Conservation (phyloP, 306 rosid genomes). For the Cucurbita pepo region DNA sequence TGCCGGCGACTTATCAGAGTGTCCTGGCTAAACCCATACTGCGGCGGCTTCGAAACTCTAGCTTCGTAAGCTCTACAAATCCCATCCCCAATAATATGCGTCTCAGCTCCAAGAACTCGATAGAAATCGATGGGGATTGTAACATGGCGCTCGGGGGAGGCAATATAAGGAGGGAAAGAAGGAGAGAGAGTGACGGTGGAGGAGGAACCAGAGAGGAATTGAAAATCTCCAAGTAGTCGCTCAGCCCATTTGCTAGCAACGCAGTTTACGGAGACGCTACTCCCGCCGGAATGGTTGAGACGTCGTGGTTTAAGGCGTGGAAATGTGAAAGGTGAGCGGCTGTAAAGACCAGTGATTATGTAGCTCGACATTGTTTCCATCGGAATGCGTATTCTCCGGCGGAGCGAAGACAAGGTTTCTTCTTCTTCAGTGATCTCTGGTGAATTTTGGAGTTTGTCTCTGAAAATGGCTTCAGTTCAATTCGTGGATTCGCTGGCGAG, state of each 20-base stretch:
- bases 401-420: background rate
- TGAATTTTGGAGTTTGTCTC: background rate
- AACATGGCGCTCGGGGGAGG: slow-evolving; percentile 48
- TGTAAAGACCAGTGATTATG: slow-evolving; percentile 26
- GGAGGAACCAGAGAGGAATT: slow-evolving; percentile 56
- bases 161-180: slow-evolving; percentile 20
- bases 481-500: background rate
- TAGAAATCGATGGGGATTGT: slow-evolving; percentile 69
- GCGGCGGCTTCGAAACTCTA: slow-evolving; percentile 78
- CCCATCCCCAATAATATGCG: slow-evolving; percentile 87
- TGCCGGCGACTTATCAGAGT: slow-evolving; percentile 70
- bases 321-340: slow-evolving; percentile 13
- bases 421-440: background rate
- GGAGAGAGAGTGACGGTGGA: slow-evolving; percentile 34
- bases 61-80: slow-evolving; percentile 73
- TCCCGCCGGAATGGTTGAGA: slow-evolving; percentile 10
- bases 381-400: slow-evolving; percentile 6
- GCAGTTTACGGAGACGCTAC: slow-evolving; percentile 12
- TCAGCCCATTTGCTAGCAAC: slow-evolving; percentile 95
- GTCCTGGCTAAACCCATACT: slow-evolving; percentile 67
- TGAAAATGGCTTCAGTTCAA: background rate
- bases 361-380: slow-evolving; percentile 40
- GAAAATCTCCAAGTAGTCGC: slow-evolving; percentile 80
- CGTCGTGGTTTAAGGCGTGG: slow-evolving; percentile 11
- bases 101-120: slow-evolving; percentile 64